Evolutionary conservation across 805 yeast genomes (phyloP).

Genomic region (Vanderwaltozyma polyspora): DNA sequence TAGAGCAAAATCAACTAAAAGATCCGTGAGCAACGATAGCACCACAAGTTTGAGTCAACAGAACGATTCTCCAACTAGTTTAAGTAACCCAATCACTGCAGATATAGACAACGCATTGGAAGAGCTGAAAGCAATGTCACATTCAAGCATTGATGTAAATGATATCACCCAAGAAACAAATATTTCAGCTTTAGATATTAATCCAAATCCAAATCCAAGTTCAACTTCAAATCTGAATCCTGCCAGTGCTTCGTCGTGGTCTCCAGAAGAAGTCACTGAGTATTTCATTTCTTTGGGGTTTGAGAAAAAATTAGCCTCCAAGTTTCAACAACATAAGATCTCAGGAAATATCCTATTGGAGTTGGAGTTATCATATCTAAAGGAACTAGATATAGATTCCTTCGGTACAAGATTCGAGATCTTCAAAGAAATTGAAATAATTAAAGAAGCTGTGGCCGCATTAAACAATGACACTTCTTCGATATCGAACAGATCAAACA

Average conservation of each 20-base stretch:
- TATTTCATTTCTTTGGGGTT: constrained; percentile 66
- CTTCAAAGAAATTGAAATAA: constrained; percentile 72
- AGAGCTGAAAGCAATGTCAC: constrained; percentile 43
- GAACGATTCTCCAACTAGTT: constrained; percentile 7
- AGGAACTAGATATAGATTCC: constrained; percentile 82
- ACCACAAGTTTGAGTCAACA: not conserved
- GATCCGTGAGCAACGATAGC: constrained; percentile 11
- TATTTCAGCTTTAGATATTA: constrained; percentile 2
- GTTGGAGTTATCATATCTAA: constrained; percentile 72
- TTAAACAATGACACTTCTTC: no score
- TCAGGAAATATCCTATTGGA: constrained; percentile 78
- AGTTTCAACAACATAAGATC: constrained; percentile 77
- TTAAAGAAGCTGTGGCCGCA: constrained; percentile 24
- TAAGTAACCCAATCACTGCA: constrained; percentile 44
- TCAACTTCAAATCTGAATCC: not conserved
- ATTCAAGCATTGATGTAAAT: constrained; percentile 12
- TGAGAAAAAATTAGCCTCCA: constrained; percentile 55
- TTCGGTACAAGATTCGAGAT: constrained; percentile 94
- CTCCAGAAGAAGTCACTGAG: constrained; percentile 71
- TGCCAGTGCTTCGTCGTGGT: constrained; percentile 48
- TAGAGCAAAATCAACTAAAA: constrained; percentile 45
- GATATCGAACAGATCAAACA: constrained; percentile 3
- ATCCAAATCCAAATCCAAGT: no score
- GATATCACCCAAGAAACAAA: constrained; percentile 1
- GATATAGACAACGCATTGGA: constrained; percentile 65